Percentiles rank a stretch among this genome's conserved stretches.
phyloP scores from a whole-genome alignment of 2,329 filamentous ascomycete genomes.

The Ceratocystis cubensis region DNA sequence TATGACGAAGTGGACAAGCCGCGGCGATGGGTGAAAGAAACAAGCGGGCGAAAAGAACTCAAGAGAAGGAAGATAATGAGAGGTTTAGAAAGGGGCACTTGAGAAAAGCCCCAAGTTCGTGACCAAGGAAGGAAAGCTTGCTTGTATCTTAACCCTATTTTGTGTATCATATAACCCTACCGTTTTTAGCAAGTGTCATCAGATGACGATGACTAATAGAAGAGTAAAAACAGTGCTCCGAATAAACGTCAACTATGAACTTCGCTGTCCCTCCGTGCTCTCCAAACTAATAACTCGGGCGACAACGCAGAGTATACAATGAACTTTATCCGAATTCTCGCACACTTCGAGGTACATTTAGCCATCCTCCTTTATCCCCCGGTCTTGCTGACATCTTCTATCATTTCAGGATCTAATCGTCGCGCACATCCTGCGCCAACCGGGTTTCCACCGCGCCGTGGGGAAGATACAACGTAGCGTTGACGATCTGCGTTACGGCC shows the following conservation, averaged over 20 bases:
- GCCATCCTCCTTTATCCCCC: neutral
- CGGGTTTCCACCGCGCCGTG: conserved; percentile 40
- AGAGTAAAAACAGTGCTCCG: neutral
- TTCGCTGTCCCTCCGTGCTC: no score
- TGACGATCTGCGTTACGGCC: conserved; percentile 38
- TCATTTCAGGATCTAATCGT: conserved; percentile 25
- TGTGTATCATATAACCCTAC: neutral
- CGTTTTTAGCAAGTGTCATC: neutral
- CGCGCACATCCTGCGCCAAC: conserved; percentile 35
- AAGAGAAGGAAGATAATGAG: neutral
- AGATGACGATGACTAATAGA: neutral
- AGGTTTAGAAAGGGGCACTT: neutral
- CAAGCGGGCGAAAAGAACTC: neutral
- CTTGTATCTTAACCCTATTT: neutral
- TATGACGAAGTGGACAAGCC: neutral
- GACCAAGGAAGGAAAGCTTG: neutral
- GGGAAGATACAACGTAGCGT: conserved; percentile 40
- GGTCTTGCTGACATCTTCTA: neutral
- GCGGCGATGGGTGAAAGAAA: neutral
- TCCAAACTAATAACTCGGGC: neutral
- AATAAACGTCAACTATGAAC: neutral
- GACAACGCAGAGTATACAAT: neutral
- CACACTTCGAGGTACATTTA: conserved; percentile 1
- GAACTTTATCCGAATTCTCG: conserved; percentile 8
- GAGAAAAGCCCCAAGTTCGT: neutral